Conservation (phyloP, 441 rosid genomes). For the Melastoma candidum region DNA sequence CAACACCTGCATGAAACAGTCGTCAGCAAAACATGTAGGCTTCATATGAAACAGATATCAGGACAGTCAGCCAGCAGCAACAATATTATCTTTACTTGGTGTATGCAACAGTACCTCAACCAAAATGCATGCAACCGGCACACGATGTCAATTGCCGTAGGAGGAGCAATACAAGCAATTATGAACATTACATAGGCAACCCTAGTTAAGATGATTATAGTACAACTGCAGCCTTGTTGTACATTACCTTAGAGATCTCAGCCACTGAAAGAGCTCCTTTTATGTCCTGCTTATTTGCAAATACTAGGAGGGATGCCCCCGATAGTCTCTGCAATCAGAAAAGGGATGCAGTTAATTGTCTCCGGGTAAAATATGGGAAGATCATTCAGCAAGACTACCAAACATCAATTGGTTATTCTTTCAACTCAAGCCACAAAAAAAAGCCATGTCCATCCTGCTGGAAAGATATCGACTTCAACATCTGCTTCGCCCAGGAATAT, state of each 20-base stretch:
- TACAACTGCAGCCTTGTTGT: background rate
- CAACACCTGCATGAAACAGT: conserved; percentile 37
- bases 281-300: conserved; percentile 91
- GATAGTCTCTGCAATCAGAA: conserved; percentile 61
- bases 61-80: background rate
- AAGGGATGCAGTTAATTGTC: conserved; percentile 2
- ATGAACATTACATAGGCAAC: background rate
- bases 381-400: background rate
- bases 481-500: no score
- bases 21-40: background rate
- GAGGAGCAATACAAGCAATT: no score
- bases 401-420: no score
- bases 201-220: background rate
- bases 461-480: no score
- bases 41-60: background rate
- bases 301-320: conserved; percentile 75
- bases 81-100: no score
- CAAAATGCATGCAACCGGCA: no score
- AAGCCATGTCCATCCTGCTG: background rate
- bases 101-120: no score
- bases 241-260: conserved; percentile 72
- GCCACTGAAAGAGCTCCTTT: conserved; percentile 77
- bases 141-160: no score
- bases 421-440: background rate
- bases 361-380: background rate